Base-by-base conservation (phyloP, 768 basidiomycete genomes). In the Holtermannia corniformis region DNA sequence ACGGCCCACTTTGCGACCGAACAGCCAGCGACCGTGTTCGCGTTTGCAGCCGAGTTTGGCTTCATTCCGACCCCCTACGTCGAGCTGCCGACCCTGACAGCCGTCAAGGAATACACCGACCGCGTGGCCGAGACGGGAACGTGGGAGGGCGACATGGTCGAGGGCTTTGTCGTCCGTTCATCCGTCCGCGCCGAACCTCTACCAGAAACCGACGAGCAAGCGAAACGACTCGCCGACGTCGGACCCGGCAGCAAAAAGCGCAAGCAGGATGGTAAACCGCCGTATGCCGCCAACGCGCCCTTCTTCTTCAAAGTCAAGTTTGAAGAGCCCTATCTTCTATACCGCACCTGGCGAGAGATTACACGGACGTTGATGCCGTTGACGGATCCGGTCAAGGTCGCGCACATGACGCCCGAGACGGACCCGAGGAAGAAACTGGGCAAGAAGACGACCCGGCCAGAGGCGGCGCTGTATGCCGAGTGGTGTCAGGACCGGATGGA, bases 271-370 rank as follows among this genome's bases (percentile, higher is more conserved):
- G 61, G 62, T 48, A 63, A 64, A 55, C 75, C 75, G 23, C 91
- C 90, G 0, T 95, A 96, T 65, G 70, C 77, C 0, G 72, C 82
- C 0, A 87, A 85, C 25, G 81, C 85, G 1, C 84, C 88, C 0
- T 93, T 96, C 78, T 96, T 99, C 79, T 97, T 95, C 82, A 99
- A 99, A 69, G 79, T 97, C 75, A 99, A 99, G 70, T 97, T 96
- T 72, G 91, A 97, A 72, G 89, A 97, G 66, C 93, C 93, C 2
- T 99, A 99, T 70, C 83, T 96, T 79, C 92, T 93, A 82, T 97
- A 95, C 74, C 84, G 95, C 51, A 87, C 92, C 68, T 97, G 91
- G 90, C 80, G 93, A 51, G 93, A 97, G 73, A 78, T 92, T 49
- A 96, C 95, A 4, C 87, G 87, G 68, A 72, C 70, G 11, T 76